phyloP scores from a whole-genome alignment of 345 rosid genomes.

The Heritiera littoralis region DNA sequence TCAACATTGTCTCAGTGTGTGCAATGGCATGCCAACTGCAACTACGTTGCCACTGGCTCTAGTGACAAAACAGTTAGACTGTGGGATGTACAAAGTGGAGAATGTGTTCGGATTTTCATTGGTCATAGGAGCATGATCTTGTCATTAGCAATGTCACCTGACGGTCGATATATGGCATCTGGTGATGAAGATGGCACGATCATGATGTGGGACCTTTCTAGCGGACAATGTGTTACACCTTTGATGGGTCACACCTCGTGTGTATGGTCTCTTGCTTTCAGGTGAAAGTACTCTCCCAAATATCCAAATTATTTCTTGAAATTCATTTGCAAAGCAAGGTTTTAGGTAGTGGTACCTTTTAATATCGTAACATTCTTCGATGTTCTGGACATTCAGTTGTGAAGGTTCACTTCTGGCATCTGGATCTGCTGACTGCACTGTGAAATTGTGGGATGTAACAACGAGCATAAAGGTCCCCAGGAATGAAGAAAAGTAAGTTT shows the following conservation, averaged over 20 bases:
- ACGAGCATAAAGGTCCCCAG: slow-evolving; percentile 60
- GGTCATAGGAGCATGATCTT: slow-evolving; percentile 82
- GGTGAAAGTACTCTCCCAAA: slow-evolving; percentile 40
- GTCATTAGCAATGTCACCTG: slow-evolving; percentile 93
- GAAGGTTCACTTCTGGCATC: slow-evolving; percentile 97
- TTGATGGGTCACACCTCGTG: slow-evolving; percentile 92
- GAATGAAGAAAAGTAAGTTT: slow-evolving; percentile 72
- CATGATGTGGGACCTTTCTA: slow-evolving; percentile 98
- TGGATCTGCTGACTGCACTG: slow-evolving; percentile 94
- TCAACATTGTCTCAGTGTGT: slow-evolving; percentile 62
- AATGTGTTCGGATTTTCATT: slow-evolving; percentile 81
- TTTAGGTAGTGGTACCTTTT: neutral
- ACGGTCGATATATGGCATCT: slow-evolving; percentile 93
- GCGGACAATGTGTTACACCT: slow-evolving; percentile 86
- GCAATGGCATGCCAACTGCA: slow-evolving; percentile 98
- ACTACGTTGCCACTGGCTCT: slow-evolving; percentile 91
- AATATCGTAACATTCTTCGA: slow-evolving; percentile 4
- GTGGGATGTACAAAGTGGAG: slow-evolving; percentile 95
- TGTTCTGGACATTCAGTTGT: slow-evolving; percentile 48
- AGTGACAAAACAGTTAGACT: slow-evolving; percentile 89
- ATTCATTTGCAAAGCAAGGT: neutral
- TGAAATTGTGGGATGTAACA: slow-evolving; percentile 89
- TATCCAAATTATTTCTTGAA: neutral
- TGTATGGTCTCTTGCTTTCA: slow-evolving; percentile 81
- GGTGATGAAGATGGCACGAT: slow-evolving; percentile 98